Percentiles rank a stretch among this genome's conserved stretches.
Conservation (phyloP, 192 early-diverging fungal species). For the Endogone sp. region DNA sequence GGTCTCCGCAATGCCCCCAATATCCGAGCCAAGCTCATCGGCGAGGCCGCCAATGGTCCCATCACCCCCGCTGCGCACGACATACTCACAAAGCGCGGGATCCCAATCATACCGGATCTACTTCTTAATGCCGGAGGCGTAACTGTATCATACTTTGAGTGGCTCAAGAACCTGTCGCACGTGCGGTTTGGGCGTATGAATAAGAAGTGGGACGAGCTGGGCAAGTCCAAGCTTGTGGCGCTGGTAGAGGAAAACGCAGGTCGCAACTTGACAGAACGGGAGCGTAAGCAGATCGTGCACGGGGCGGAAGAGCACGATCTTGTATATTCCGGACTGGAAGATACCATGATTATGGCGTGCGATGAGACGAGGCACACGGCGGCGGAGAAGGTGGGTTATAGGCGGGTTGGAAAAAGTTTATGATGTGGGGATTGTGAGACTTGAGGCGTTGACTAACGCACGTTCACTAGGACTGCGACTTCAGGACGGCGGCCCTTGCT, state of each 20-base stretch:
- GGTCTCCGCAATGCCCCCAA: slow-evolving; percentile 65
- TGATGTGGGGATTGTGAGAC: no score
- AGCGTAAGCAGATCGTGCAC: slow-evolving; percentile 72
- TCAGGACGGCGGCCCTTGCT: slow-evolving; percentile 70
- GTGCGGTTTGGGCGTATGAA: slow-evolving; percentile 85
- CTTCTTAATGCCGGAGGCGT: slow-evolving; percentile 81
- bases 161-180: slow-evolving; percentile 84
- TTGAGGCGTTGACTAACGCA: no score
- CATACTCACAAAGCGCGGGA: slow-evolving; percentile 53
- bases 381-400: slow-evolving; percentile 20
- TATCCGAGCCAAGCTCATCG: slow-evolving; percentile 76
- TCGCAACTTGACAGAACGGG: slow-evolving; percentile 63
- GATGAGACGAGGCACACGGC: slow-evolving; percentile 71
- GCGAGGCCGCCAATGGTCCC: slow-evolving; percentile 82
- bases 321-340: slow-evolving; percentile 81
- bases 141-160: slow-evolving; percentile 78
- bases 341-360: slow-evolving; percentile 82
- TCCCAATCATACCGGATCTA: slow-evolving; percentile 69
- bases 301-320: slow-evolving; percentile 84
- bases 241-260: slow-evolving; percentile 77
- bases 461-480: slow-evolving; percentile 58
- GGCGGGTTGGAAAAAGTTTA: neutral
- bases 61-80: slow-evolving; percentile 72
- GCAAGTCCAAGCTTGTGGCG: slow-evolving; percentile 62
- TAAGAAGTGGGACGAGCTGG: slow-evolving; percentile 77